phyloP scores from a whole-genome alignment of 2,329 filamentous ascomycete species.

The Colletotrichum gloeosporioides region DNA sequence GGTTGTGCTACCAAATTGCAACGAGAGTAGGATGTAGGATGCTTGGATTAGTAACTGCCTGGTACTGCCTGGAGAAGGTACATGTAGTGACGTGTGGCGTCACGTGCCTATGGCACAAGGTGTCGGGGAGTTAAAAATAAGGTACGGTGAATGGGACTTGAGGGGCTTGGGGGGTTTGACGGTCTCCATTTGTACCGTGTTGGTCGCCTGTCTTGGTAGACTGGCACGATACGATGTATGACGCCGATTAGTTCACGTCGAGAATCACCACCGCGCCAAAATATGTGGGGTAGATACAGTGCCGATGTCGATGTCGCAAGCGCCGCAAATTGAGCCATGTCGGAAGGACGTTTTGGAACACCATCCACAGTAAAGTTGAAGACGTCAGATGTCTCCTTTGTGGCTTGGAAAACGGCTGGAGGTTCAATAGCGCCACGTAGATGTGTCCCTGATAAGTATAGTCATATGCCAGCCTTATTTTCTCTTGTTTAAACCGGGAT shows the following conservation, averaged over 20 bases:
- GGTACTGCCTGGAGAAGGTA: no score
- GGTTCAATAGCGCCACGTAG: neutral
- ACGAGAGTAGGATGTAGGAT: no score
- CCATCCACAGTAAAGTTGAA: neutral
- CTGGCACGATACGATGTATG: neutral
- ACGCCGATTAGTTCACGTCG: neutral
- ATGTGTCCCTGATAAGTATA: neutral
- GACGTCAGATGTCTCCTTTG: neutral
- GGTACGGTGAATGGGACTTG: neutral
- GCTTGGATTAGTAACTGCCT: no score
- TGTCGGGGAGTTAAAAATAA: neutral
- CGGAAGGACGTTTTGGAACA: neutral
- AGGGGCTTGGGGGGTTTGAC: neutral
- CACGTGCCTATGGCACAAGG: no score
- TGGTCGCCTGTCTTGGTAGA: neutral
- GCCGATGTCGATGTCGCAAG: neutral
- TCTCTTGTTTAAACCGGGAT: neutral
- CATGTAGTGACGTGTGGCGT: no score
- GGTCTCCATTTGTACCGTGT: neutral
- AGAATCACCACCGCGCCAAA: neutral
- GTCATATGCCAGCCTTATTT: neutral
- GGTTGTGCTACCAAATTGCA: no score
- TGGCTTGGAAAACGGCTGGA: neutral
- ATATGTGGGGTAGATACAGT: neutral
- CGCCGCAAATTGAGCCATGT: neutral